These are phyloP conservation scores for Dunaliella sp. DNA, from an alignment of 139 green algal species.

Conservation along the genomic window DNA sequence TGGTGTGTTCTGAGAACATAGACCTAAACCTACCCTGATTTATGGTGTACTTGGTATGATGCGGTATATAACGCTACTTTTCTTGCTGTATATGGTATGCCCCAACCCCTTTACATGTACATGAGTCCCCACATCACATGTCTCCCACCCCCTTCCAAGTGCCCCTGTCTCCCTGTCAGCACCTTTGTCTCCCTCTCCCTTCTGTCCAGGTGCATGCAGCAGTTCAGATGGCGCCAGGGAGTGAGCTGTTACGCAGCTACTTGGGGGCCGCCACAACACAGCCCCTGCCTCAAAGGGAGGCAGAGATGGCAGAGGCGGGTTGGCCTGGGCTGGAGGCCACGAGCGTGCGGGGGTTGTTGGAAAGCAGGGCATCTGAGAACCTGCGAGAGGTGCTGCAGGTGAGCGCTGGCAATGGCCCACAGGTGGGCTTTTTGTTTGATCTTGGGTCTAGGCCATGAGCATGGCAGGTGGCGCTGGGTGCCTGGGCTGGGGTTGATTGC, in stretches of 20 bases:
- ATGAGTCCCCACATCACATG: no score
- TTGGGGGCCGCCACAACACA: slow-evolving; percentile 27
- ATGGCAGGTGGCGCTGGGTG: no score
- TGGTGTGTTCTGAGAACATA: no score
- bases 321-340: background rate
- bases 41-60: no score
- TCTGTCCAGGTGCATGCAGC: slow-evolving; percentile 42
- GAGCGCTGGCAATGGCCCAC: background rate
- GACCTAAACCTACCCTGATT: no score
- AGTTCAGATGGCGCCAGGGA: slow-evolving; percentile 13
- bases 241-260: slow-evolving; percentile 37
- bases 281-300: slow-evolving; percentile 30
- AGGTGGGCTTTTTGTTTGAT: background rate
- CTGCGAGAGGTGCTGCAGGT: slow-evolving; percentile 28
- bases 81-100: no score
- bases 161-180: no score
- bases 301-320: slow-evolving; percentile 24
- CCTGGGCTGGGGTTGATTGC: no score
- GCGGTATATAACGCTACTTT: background rate
- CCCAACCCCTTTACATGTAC: no score
- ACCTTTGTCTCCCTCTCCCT: no score
- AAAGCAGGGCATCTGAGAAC: slow-evolving; percentile 22
- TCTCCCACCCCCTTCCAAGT: no score
- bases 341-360: slow-evolving; percentile 30
- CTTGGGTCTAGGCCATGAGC: no score